phyloP scores from a whole-genome alignment of 2,329 filamentous ascomycete genomes.

The Aureobasidium sp. region DNA sequence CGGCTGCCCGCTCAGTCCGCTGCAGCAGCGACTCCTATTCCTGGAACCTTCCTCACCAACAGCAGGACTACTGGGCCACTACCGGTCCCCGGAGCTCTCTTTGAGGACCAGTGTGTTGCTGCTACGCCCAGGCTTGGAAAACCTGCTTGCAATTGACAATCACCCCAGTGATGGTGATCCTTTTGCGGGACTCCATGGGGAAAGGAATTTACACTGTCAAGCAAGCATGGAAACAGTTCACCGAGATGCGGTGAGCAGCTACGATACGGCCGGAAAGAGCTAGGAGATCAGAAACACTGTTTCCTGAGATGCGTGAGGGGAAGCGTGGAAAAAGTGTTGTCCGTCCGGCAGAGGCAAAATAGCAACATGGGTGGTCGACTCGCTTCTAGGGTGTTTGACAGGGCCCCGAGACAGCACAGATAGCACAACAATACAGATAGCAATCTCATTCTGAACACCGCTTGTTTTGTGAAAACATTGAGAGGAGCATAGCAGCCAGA shows the following conservation, averaged over 20 bases:
- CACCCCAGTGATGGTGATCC: background rate
- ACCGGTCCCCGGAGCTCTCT: background rate
- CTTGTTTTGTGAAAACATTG: background rate
- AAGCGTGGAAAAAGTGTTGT: background rate
- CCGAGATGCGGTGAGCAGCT: background rate
- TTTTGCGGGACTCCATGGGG: background rate
- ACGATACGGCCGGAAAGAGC: background rate
- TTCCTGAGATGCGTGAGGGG: background rate
- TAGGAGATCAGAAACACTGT: background rate
- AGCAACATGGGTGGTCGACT: background rate
- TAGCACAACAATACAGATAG: background rate
- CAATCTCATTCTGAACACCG: background rate
- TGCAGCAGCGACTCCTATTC: background rate
- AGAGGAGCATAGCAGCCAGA: too few species aligned
- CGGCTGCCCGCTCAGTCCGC: conserved; percentile 8
- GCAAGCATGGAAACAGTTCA: background rate
- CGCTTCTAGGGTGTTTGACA: background rate
- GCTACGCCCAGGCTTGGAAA: background rate
- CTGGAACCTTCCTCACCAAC: background rate
- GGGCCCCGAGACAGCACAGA: background rate
- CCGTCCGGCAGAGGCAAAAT: background rate
- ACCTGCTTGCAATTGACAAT: background rate
- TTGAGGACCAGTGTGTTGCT: background rate
- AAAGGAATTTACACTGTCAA: background rate
- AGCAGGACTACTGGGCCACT: background rate